Conservation (phyloP, 1,139 yeast genomes). For the Candida glucosophila region DNA sequence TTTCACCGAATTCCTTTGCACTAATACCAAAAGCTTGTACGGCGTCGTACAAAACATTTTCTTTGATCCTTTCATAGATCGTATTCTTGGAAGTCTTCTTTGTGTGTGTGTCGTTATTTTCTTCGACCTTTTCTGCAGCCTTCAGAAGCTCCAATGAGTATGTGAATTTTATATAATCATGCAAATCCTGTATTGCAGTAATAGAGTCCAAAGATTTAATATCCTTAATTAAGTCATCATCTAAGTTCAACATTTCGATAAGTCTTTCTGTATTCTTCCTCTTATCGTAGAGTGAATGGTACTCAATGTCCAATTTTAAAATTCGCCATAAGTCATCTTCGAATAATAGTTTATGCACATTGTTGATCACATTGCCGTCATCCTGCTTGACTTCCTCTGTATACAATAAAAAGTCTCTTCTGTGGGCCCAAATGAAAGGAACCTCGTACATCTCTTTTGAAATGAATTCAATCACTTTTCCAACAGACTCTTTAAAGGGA, state of each 20-base stretch:
- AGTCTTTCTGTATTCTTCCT: constrained; percentile 54
- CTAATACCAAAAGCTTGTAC: constrained; percentile 70
- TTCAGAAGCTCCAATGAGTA: constrained; percentile 70
- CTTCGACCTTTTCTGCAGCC: too few species aligned
- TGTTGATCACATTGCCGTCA: constrained; percentile 31
- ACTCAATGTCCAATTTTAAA: constrained; percentile 78
- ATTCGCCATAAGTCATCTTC: constrained; percentile 94
- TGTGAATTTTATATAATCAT: constrained; percentile 75
- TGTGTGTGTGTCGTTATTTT: constrained; percentile 10
- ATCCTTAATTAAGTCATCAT: constrained; percentile 53
- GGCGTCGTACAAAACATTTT: constrained; percentile 58
- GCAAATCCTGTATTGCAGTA: constrained; percentile 80
- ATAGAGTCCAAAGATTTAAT: constrained; percentile 52
- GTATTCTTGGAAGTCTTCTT: constrained; percentile 62
- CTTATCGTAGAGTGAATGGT: constrained; percentile 77
- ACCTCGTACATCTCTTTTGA: constrained; percentile 79
- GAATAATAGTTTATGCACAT: constrained; percentile 46
- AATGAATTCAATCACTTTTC: constrained; percentile 69
- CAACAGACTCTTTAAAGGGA: constrained; percentile 66
- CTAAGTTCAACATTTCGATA: constrained; percentile 43
- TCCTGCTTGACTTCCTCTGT: constrained; percentile 47
- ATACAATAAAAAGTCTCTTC: constrained; percentile 74
- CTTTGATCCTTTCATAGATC: constrained; percentile 66
- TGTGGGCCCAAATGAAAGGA: constrained; percentile 94
- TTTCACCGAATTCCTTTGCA: constrained; percentile 77